Base-by-base conservation (phyloP, 106 monocot species). In the Dioscorea zingiberensis region DNA sequence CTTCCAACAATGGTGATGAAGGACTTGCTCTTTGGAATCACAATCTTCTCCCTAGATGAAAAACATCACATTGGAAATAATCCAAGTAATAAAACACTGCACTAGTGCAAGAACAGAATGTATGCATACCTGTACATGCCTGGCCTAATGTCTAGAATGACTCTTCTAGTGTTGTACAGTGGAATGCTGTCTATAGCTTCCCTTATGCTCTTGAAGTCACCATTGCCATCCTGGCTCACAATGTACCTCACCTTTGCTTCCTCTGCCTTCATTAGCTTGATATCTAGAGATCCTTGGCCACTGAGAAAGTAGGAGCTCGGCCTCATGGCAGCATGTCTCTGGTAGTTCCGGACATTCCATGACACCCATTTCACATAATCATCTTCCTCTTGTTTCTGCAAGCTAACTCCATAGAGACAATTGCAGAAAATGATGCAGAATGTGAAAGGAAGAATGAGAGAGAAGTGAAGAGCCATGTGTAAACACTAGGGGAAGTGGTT, bases 1-100 rank as follows among this genome's bases (percentile, higher is more conserved):
- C 64, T 61, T 17, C 83, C 83, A 29, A 80, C 32, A 38, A 87
- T 68, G 11, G 87, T 79, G 54, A 87, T 54, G 73, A 73, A 87
- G 3, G 76, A 27, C 69, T 57, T 80, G 28, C 71, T 64, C 13
- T 55, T 65, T 9, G 76, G 73, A 27, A 87, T 74, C n/a, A 87
- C 47, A 14, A 83, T 66, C 80, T 87, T 83, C 27, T 87, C 87
- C 49, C 87, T 80, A 25, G 11, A n/a, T n/a, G 13, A 55, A 11
- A 11, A 6, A 6, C 38, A 38, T 38, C 38, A 38, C 38, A 38
- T 38, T 2, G 38, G 38, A 2, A 38, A 38, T 38, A 38, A 38
- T 2, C 1, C 1, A 38, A 8, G 10, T 6, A 38, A 8, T 8
- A 0, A 38, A 8, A 6, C 38, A 38, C 38, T 38, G 4, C 38